Evolutionary conservation across 1,284 basidiomycete genomes (phyloP).

Genomic region (Ceratobasidium sp.): DNA sequence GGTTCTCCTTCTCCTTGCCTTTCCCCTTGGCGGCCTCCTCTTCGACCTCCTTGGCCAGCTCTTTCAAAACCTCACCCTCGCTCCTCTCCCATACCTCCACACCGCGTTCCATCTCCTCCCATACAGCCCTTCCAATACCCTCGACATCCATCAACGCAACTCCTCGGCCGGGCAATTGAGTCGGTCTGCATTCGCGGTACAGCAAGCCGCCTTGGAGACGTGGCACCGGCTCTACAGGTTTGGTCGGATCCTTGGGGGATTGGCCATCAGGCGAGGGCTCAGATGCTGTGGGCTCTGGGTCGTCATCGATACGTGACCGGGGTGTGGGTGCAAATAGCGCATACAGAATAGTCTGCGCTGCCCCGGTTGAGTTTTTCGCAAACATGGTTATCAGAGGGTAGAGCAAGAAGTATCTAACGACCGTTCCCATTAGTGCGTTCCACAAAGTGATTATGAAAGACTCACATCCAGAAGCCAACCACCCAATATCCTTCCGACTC

Average conservation of each 20-base stretch:
- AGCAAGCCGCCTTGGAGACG: slow-evolving; percentile 71
- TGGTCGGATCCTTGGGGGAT: slow-evolving; percentile 42
- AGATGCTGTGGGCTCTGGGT: slow-evolving; percentile 4
- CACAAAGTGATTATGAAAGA: background rate
- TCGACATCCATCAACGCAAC: slow-evolving; percentile 66
- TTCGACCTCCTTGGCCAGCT: slow-evolving; percentile 30
- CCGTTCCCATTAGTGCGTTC: slow-evolving; percentile 48
- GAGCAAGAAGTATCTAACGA: slow-evolving; percentile 53
- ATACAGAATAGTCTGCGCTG: slow-evolving; percentile 70
- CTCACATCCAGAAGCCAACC: slow-evolving; percentile 38
- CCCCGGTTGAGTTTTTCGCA: slow-evolving; percentile 63
- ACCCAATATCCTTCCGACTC: slow-evolving; percentile 46
- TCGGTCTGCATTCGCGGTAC: slow-evolving; percentile 73
- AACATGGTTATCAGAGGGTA: slow-evolving; percentile 66
- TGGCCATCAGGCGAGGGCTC: slow-evolving; percentile 26
- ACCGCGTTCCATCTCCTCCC: slow-evolving; percentile 63
- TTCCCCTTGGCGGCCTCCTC: slow-evolving; percentile 56
- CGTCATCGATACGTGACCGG: slow-evolving; percentile 55
- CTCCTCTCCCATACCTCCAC: slow-evolving; percentile 37
- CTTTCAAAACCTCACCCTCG: slow-evolving; percentile 23
- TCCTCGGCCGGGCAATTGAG: slow-evolving; percentile 58
- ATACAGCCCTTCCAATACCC: slow-evolving; percentile 66
- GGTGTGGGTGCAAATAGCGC: slow-evolving; percentile 76
- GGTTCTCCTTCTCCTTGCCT: slow-evolving; percentile 43
- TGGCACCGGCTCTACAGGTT: slow-evolving; percentile 60